These are phyloP conservation scores for Rugonectria rugulosa DNA, from an alignment of 2,329 filamentous ascomycete genomes.

Conservation along the genomic window DNA sequence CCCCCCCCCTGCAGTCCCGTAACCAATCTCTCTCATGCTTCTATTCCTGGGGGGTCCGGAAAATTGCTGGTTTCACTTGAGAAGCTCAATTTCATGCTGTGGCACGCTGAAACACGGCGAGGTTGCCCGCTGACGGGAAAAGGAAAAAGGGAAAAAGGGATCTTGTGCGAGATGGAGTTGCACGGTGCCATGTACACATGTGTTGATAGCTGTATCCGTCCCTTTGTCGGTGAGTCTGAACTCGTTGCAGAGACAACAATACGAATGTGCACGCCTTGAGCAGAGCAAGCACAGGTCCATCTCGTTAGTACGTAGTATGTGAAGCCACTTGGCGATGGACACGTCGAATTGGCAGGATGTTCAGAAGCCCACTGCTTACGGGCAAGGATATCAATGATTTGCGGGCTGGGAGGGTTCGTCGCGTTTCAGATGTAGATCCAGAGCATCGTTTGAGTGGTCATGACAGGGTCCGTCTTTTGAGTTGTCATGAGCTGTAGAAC, in stretches of 20 bases:
- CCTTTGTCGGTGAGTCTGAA: neutral
- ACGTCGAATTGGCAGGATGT: conserved; percentile 2
- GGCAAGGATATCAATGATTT: neutral
- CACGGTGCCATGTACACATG: neutral
- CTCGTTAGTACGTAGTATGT: too few relatives aligned
- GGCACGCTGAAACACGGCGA: conserved; percentile 8
- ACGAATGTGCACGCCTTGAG: neutral
- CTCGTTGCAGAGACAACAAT: neutral
- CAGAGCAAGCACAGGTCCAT: neutral
- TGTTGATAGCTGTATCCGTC: too few relatives aligned
- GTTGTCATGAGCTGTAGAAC: neutral
- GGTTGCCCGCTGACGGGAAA: conserved; percentile 7
- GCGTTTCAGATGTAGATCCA: conserved; percentile 20
- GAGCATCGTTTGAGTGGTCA: conserved; percentile 4
- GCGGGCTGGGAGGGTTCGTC: conserved; percentile 10
- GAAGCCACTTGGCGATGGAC: conserved; percentile 7
- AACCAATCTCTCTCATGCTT: neutral
- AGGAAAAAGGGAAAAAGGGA: too few relatives aligned
- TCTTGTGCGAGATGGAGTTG: conserved; percentile 11
- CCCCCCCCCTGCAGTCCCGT: neutral
- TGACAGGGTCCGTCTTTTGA: conserved; percentile 6
- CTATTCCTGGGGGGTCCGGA: conserved; percentile 14
- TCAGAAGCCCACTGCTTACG: neutral
- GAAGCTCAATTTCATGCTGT: conserved; percentile 6
- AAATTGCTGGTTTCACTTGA: conserved; percentile 3